Base-by-base conservation (phyloP, 2,329 filamentous ascomycete genomes). In the Fusarium sp. region DNA sequence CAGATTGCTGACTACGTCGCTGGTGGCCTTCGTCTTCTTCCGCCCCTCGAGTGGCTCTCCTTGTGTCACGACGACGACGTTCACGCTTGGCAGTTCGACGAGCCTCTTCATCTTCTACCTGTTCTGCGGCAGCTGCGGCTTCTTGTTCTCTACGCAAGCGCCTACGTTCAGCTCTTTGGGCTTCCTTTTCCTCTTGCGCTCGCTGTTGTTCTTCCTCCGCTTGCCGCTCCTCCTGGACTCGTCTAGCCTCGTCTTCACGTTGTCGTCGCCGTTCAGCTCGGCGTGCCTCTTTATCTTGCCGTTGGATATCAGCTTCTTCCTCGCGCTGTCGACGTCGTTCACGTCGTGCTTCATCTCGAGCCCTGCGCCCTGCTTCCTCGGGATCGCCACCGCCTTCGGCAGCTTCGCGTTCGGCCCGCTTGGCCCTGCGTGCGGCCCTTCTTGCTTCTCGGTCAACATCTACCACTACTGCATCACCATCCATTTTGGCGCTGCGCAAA, bases 401-500 rank as follows among this genome's bases (percentile, higher is more conserved):
- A 25, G 65, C 69, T 43, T 81, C 80, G 10, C 79, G 80, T 57
- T 88, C 86, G 4, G 85, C 83, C 17, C 84, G 85, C 50, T 82
- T 85, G 3, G 87, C 84, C 56, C 85, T 85, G n/a, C 90, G 87
- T 57, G 88, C 88, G 29, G 87, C 87, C 42, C 84, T 85, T 46
- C 88, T 85, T 21, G 85, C 87, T 75, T 91, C 90, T 25, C 83
- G 81, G 14, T 90, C 87, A 29, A 83, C 81, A 17, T 89, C 87
- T 5, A 84, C 80, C 58, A 82, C 80, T 9, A 79, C 76, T 11
- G 76, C 79, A 27, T 84, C 84, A 15, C 76, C 83, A 37, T 87
- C 86, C 39, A 76, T 80, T 58, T 83, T 84, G 10, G 78, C 81
- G 37, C 85, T 87, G 6, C 82, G 63, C 29, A 72, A 37, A 9